Evolutionary conservation across 78 protist genomes (phyloP).

Genomic region (Dictyostelium intermedium): DNA sequence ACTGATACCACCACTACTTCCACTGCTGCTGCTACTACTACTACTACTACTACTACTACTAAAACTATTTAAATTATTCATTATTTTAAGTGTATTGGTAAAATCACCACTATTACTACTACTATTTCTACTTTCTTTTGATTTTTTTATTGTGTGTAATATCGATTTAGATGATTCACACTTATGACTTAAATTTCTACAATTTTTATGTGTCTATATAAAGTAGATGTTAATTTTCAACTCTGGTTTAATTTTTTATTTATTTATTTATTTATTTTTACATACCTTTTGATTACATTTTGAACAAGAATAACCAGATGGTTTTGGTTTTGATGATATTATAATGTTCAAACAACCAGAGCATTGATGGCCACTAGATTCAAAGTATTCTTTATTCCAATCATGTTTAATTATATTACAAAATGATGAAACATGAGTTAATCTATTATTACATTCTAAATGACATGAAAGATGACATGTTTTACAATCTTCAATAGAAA

Average conservation of each 20-base stretch:
- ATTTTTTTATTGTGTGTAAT: neutral
- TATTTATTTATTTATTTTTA: too few species aligned
- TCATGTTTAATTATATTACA: constrained; percentile 54
- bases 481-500: constrained; percentile 8
- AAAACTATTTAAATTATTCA: neutral
- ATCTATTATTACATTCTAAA: constrained; percentile 29
- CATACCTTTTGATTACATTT: constrained; percentile 48
- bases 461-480: constrained; percentile 38
- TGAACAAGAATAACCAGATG: constrained; percentile 29
- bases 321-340: constrained; percentile 38
- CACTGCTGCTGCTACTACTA: neutral
- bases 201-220: constrained; percentile 48
- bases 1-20: neutral
- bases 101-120: neutral
- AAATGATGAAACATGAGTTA: neutral
- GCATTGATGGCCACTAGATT: neutral
- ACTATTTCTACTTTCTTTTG: constrained; percentile 14
- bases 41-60: neutral
- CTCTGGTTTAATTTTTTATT: neutral
- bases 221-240: neutral
- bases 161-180: constrained; percentile 50
- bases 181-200: constrained; percentile 25
- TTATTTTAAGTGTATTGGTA: neutral
- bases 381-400: constrained; percentile 56
- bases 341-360: constrained; percentile 66